Base-by-base conservation (phyloP, 2,329 filamentous ascomycete genomes). In the Trichoderma sp. region DNA sequence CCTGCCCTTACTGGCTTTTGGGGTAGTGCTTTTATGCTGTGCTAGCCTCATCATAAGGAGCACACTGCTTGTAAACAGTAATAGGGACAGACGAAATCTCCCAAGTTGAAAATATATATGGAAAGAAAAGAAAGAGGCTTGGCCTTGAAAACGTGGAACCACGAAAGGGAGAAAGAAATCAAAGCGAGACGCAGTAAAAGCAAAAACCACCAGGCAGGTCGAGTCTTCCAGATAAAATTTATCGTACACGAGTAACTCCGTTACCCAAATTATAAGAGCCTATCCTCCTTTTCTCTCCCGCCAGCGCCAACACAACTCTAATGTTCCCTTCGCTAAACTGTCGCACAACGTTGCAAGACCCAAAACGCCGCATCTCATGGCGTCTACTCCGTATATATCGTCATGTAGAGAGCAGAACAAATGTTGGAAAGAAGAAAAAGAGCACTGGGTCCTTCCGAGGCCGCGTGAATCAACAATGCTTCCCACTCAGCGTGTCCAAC, bases 231-330 rank as follows among this genome's bases (percentile, higher is more conserved):
- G 74, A 71, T 73, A 73, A 72, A 72, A 75, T 77, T 77, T 78
- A 77, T 81, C 76, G 74, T 81, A 81, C 79, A 80, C 76, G 76
- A 78, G 77, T 76, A 79, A 76, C 73, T 75, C 76, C 74, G 74
- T 79, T 78, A 78, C 77, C 76, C 77, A 77, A 73, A 80, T 80
- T 79, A 80, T 60, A 65, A 72, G 34, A 70, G 58, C 76, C 71
- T 70, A 70, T 71, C 72, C 61, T 75, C 58, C 74, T 76, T 75
- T 65, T 61, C 51, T 34, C 67, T 34, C 51, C 69, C 65, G 58
- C n/a, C 43, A 68, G 57, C 65, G 63, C 63, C 64, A 60, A 26
- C 58, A 60, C 64, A 64, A 57, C 71, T 73, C 70, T 58, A 75
- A 73, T 71, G 68, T 68, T 66, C 70, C 71, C 58, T 74, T 70